phyloP scores from a whole-genome alignment of 2,329 filamentous ascomycete genomes.

The Cladosporium sp. region DNA sequence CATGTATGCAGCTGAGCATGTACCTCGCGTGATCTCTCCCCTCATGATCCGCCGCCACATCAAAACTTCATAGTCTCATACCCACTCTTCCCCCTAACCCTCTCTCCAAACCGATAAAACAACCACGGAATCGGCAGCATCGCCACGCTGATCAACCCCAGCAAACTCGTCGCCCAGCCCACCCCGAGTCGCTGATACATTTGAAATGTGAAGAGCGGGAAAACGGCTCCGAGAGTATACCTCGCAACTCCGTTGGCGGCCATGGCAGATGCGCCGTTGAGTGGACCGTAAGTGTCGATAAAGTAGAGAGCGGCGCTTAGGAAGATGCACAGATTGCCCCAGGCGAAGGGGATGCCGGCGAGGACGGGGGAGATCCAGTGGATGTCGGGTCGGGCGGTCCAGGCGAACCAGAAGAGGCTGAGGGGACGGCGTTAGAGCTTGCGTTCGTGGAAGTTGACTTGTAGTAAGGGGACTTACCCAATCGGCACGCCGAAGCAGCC shows the following conservation, averaged over 20 bases:
- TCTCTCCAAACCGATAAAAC: conserved; percentile 30
- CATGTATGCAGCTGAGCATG: too few species aligned
- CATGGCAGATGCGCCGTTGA: conserved; percentile 54
- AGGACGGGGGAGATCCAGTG: conserved; percentile 38
- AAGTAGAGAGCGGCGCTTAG: conserved; percentile 41
- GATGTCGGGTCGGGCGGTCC: conserved; percentile 31
- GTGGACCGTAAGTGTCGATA: conserved; percentile 53
- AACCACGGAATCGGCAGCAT: conserved; percentile 37
- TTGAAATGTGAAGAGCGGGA: conserved; percentile 57
- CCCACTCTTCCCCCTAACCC: conserved; percentile 19
- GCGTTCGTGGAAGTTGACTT: too few species aligned
- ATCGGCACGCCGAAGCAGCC: conserved; percentile 32
- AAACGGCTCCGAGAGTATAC: conserved; percentile 53
- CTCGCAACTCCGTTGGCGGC: conserved; percentile 57
- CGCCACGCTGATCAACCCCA: conserved; percentile 38
- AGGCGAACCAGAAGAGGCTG: conserved; percentile 38
- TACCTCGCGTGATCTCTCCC: too few species aligned
- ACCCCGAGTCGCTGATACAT: conserved; percentile 32
- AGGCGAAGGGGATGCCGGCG: conserved; percentile 30
- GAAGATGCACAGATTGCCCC: conserved; percentile 32
- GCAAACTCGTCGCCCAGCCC: conserved; percentile 40
- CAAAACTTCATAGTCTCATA: conserved; percentile 10
- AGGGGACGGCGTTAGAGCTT: background rate
- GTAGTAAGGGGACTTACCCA: conserved; percentile 18
- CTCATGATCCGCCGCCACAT: background rate